phyloP scores from a whole-genome alignment of 116 monocot genomes.

The Thalassia testudinum region DNA sequence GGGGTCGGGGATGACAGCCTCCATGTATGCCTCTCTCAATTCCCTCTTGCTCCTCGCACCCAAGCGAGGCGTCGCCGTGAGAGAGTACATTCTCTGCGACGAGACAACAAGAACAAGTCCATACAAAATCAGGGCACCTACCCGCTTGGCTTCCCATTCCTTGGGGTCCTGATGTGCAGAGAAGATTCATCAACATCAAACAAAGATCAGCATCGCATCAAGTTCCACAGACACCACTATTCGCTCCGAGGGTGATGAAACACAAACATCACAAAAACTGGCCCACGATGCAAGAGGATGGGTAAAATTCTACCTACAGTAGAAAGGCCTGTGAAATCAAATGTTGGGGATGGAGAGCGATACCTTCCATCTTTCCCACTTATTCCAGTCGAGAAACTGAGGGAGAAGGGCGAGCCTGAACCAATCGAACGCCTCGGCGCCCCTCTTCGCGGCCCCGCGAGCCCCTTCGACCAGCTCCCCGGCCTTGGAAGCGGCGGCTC shows the following conservation, averaged over 20 bases:
- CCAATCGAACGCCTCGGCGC: constrained; percentile 15
- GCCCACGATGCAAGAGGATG: not conserved
- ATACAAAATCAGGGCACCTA: constrained; percentile 51
- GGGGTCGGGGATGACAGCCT: constrained; percentile 81
- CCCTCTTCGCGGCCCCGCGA: constrained; percentile 10
- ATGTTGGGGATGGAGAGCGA: not conserved
- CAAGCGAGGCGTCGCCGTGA: constrained; percentile 16
- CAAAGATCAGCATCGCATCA: not conserved
- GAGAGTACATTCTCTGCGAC: constrained; percentile 22
- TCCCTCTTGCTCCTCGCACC: constrained; percentile 28
- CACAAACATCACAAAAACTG: too few species aligned
- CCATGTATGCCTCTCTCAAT: constrained; percentile 70
- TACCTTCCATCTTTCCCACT: constrained; percentile 79
- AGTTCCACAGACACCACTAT: not conserved
- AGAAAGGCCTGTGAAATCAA: not conserved
- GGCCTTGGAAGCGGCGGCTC: constrained; percentile 4
- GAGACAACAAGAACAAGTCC: constrained; percentile 23
- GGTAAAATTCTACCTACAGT: not conserved
- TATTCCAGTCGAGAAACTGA: constrained; percentile 45
- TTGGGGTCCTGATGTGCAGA: constrained; percentile 26
- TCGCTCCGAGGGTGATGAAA: too few species aligned
- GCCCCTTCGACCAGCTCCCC: constrained; percentile 3
- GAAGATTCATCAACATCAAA: not conserved
- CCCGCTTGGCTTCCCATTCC: constrained; percentile 56
- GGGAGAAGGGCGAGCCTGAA: constrained; percentile 22